Percentiles rank a stretch among this genome's conserved stretches.
Evolutionary conservation across 75 land plant genomes (phyloP).

Genomic region (Sequoia sempervirens): DNA sequence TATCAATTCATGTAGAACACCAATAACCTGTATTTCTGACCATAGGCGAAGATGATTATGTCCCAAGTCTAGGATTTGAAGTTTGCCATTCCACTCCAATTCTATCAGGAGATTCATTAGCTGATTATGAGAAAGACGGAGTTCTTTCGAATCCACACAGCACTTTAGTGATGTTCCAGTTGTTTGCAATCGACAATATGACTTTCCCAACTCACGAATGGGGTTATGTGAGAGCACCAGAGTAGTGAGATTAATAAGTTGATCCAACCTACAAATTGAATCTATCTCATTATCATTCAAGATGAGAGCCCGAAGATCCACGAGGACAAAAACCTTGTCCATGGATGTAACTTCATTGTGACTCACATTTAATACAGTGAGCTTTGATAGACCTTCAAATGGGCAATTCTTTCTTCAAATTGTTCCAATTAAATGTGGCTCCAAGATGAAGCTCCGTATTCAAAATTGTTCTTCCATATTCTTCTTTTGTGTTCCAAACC

Average conservation of each 20-base stretch:
- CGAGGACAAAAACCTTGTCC: conserved; percentile 48
- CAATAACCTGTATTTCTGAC: conserved; percentile 65
- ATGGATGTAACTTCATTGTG: conserved; percentile 61
- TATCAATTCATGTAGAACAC: conserved; percentile 32
- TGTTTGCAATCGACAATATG: conserved; percentile 63
- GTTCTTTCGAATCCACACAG: conserved; percentile 68
- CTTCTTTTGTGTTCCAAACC: too few relatives aligned
- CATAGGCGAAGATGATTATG: conserved; percentile 43
- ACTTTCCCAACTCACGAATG: conserved; percentile 53
- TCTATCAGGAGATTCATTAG: conserved; percentile 66
- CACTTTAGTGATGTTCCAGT: conserved; percentile 61
- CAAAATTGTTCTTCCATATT: too few relatives aligned
- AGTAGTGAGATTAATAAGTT: too few relatives aligned
- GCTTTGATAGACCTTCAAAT: conserved; percentile 65
- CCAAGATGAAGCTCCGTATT: too few relatives aligned
- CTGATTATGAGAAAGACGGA: conserved; percentile 81
- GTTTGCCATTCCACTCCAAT: conserved; percentile 52
- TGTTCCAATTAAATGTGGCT: too few relatives aligned
- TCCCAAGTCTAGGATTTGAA: conserved; percentile 62
- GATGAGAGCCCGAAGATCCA: conserved; percentile 64
- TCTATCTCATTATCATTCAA: conserved; percentile 80
- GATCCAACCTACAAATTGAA: not conserved
- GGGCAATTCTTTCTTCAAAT: too few relatives aligned
- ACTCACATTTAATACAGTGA: conserved; percentile 77
- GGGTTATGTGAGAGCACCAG: conserved; percentile 81